These are phyloP conservation scores for Salix arbutifolia DNA, from an alignment of 345 rosid species.

Conservation along the genomic window DNA sequence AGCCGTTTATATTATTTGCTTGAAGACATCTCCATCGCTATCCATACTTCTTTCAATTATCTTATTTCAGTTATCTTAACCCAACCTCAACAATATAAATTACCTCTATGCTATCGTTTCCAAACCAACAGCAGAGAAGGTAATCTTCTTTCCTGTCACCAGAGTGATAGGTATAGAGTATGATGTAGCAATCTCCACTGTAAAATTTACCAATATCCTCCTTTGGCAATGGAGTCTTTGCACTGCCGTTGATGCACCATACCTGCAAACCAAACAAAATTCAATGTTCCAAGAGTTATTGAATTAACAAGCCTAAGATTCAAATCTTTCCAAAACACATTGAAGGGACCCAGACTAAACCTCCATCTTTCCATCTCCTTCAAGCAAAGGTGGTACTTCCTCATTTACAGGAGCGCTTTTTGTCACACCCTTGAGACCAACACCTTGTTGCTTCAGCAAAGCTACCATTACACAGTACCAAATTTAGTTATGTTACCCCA, in stretches of 20 bases:
- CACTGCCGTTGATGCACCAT: slow-evolving; percentile 79
- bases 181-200: slow-evolving; percentile 91
- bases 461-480: slow-evolving; percentile 45
- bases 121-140: slow-evolving; percentile 91
- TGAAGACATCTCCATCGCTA: background rate
- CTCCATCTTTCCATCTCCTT: slow-evolving; percentile 97
- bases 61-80: background rate
- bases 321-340: slow-evolving; percentile 12
- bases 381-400: slow-evolving; percentile 93
- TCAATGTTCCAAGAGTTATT: background rate
- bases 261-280: slow-evolving; percentile 47
- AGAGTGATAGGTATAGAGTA: slow-evolving; percentile 80
- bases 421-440: slow-evolving; percentile 71
- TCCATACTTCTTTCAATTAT: background rate
- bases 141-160: slow-evolving; percentile 98
- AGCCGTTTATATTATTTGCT: background rate
- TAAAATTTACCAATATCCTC: slow-evolving; percentile 91
- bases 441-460: slow-evolving; percentile 92
- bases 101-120: slow-evolving; percentile 89
- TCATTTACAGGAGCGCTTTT: slow-evolving; percentile 74
- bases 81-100: slow-evolving; percentile 10
- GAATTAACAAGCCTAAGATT: slow-evolving; percentile 1
- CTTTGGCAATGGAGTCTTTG: slow-evolving; percentile 66
- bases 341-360: slow-evolving; percentile 36
- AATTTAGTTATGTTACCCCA: slow-evolving; percentile 18